Evolutionary conservation across 2,329 filamentous ascomycete genomes (phyloP).

Genomic region (Xenoacremonium recifei): DNA sequence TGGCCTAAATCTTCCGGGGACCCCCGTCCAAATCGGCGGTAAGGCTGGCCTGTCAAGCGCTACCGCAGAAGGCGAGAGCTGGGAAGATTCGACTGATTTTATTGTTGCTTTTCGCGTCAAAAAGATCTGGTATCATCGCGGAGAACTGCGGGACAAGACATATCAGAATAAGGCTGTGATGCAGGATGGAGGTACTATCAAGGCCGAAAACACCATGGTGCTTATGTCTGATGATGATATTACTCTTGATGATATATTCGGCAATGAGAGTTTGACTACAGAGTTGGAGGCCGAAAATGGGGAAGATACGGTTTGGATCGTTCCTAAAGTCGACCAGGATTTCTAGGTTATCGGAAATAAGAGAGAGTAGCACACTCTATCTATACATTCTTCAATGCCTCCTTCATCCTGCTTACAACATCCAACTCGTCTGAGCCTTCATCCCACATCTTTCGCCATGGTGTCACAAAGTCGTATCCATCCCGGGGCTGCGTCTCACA

Average conservation of each 20-base stretch:
- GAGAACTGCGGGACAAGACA: not conserved
- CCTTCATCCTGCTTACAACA: not conserved
- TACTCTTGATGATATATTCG: conserved; percentile 2
- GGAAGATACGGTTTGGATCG: not conserved
- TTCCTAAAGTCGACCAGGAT: not conserved
- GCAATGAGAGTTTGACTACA: conserved; percentile 1
- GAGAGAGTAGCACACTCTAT: not conserved
- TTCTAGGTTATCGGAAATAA: not conserved
- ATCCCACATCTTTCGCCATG: conserved; percentile 1
- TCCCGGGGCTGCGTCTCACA: not conserved
- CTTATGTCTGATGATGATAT: conserved; percentile 3
- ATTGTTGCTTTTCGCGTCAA: conserved; percentile 3
- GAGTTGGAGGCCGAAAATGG: not conserved
- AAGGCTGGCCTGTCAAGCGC: not conserved
- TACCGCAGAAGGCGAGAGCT: not conserved
- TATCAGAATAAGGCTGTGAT: conserved; percentile 2
- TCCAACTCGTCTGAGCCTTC: not conserved
- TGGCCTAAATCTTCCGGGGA: not conserved
- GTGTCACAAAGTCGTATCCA: conserved; percentile 1
- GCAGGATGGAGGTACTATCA: not conserved
- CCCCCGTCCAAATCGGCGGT: not conserved
- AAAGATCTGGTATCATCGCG: conserved; percentile 1
- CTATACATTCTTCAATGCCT: not conserved
- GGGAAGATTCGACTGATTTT: not conserved
- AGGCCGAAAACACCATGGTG: not conserved